Base-by-base conservation (phyloP, 192 early-diverging fungal species). In the Thoreauomyces humboldtii region DNA sequence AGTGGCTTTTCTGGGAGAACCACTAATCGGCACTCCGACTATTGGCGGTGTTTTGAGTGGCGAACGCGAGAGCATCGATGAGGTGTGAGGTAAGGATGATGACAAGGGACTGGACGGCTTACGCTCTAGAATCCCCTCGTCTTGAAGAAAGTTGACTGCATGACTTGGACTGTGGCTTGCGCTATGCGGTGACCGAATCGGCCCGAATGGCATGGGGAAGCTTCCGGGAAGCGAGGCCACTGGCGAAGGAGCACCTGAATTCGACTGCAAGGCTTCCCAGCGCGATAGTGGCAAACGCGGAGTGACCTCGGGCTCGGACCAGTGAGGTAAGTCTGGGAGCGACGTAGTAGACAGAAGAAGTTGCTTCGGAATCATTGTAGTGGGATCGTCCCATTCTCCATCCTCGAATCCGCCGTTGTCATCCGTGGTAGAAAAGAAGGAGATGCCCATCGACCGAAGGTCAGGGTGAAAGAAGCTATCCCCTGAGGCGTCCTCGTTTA, bases 251-350 rank as follows among this genome's bases (percentile, higher is more conserved):
- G 32, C 15, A 15, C 50, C 50, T n/a, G n/a, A n/a, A n/a, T n/a
- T n/a, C n/a, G n/a, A n/a, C n/a, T n/a, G n/a, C n/a, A n/a, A n/a
- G n/a, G n/a, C n/a, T n/a, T n/a, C n/a, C n/a, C n/a, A n/a, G n/a
- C n/a, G n/a, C n/a, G n/a, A n/a, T n/a, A n/a, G n/a, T n/a, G n/a
- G n/a, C n/a, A n/a, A n/a, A n/a, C n/a, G n/a, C 25, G 27, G 17
- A 27, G 27, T 52, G 5, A 15, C 29, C 4, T 31, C 21, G 3
- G 19, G 50, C 31, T 34, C 55, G 14, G 14, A 43, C 77, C 77
- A 79, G 31, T 52, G 55, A 21, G 77, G 73, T 9, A 79, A 22
- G 27, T 79, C 77, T 19, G 77, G 77, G 11, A 72, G 38, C n/a
- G 73, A 75, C 14, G 65, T 61, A 9, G 72, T 69, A 44, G 61